Conservation (phyloP, 1,284 basidiomycete species). For the Heliocybe sulcata region DNA sequence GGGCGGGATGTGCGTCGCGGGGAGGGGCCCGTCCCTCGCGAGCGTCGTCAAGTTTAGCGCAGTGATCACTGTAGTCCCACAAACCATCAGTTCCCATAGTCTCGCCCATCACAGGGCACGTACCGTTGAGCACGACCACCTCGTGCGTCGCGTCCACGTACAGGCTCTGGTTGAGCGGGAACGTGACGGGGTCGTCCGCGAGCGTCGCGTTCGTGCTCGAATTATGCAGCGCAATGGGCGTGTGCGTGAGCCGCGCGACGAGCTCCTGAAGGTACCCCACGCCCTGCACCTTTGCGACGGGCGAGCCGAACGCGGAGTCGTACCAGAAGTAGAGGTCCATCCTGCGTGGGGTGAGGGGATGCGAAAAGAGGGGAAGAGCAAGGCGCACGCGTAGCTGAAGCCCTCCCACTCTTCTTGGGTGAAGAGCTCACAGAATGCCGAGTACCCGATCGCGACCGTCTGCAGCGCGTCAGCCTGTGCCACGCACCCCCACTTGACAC, state of each 20-base stretch:
- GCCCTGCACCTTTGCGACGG: conserved; percentile 73
- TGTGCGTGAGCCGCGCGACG: conserved; percentile 72
- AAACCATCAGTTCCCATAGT: neutral
- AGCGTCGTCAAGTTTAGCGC: conserved; percentile 73
- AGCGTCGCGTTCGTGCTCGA: conserved; percentile 79
- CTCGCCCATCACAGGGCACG: conserved; percentile 11
- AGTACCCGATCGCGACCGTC: conserved; percentile 88
- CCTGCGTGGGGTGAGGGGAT: conserved; percentile 10
- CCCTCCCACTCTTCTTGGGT: conserved; percentile 87
- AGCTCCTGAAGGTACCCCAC: conserved; percentile 83
- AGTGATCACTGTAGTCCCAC: conserved; percentile 43
- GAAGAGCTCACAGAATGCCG: conserved; percentile 86
- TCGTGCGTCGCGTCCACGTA: conserved; percentile 88
- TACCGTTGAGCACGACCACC: conserved; percentile 75
- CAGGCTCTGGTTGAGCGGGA: conserved; percentile 75
- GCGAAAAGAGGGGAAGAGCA: neutral
- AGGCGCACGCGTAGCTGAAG: conserved; percentile 72
- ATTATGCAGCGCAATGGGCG: conserved; percentile 59
- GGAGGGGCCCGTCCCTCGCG: conserved; percentile 60
- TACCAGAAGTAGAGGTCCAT: conserved; percentile 45
- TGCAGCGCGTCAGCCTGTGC: conserved; percentile 17
- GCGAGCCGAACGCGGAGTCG: conserved; percentile 74
- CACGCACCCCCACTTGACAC: neutral
- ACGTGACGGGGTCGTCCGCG: conserved; percentile 59
- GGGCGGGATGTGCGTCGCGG: conserved; percentile 62